Evolutionary conservation across 2,329 filamentous ascomycete species (phyloP).

Genomic region (Rhytidhysteron rufulum): DNA sequence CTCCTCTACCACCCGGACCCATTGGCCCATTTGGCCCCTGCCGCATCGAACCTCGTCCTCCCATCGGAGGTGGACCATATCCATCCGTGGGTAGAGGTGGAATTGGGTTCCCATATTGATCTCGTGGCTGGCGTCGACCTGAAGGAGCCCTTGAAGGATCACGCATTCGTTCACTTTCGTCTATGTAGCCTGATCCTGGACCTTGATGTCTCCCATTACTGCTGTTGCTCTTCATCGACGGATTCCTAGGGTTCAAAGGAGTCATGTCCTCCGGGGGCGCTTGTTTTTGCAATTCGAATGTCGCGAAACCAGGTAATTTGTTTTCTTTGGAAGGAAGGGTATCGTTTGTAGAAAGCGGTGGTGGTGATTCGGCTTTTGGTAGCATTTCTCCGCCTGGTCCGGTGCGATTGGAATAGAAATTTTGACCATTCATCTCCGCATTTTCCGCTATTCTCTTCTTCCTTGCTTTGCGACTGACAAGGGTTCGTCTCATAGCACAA

Average conservation of each 20-base stretch:
- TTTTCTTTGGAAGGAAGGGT: conserved; percentile 56
- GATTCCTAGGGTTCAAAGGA: conserved; percentile 64
- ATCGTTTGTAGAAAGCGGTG: conserved; percentile 45
- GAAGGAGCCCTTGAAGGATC: conserved; percentile 35
- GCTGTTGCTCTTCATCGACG: conserved; percentile 55
- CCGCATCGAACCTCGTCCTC: conserved; percentile 21
- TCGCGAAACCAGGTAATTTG: conserved; percentile 53
- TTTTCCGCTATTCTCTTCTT: conserved; percentile 90
- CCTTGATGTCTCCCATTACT: conserved; percentile 41
- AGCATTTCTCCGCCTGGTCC: conserved; percentile 36
- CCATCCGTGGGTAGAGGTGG: conserved; percentile 42
- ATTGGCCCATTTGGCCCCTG: conserved; percentile 25
- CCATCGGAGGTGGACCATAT: conserved; percentile 38
- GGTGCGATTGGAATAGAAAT: conserved; percentile 64
- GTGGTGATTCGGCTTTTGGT: conserved; percentile 51
- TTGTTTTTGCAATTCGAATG: conserved; percentile 61
- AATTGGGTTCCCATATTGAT: conserved; percentile 63
- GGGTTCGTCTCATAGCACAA: conserved; percentile 89
- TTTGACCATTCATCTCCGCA: conserved; percentile 94
- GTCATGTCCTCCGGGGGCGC: conserved; percentile 64
- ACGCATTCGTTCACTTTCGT: conserved; percentile 35
- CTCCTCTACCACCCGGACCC: conserved; percentile 39
- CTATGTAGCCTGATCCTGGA: conserved; percentile 27
- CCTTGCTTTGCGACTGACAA: conserved; percentile 88
- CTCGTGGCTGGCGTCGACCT: conserved; percentile 43